These are phyloP conservation scores for Gossypium stocksii DNA, from an alignment of 345 rosid genomes.

Conservation along the genomic window DNA sequence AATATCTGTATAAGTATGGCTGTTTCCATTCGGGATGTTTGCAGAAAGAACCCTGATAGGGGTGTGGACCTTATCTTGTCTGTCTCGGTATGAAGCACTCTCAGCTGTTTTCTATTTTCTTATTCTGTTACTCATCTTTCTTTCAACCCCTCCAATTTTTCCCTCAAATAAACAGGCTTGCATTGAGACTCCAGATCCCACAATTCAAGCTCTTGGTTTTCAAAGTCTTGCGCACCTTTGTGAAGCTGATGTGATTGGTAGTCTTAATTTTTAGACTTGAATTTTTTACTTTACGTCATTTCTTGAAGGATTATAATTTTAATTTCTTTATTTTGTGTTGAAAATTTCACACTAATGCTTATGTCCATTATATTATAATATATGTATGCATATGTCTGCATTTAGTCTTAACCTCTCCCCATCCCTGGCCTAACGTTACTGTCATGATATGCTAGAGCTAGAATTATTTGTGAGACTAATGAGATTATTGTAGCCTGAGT, in stretches of 20 bases:
- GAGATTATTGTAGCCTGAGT: not conserved
- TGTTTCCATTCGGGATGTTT: constrained; percentile 70
- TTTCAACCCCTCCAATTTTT: not conserved
- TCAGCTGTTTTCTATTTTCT: constrained; percentile 20
- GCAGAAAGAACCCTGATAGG: constrained; percentile 86
- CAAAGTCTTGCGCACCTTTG: constrained; percentile 93
- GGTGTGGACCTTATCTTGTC: constrained; percentile 97
- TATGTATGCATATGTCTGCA: not conserved
- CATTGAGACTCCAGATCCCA: constrained; percentile 68
- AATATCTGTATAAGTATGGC: constrained; percentile 72
- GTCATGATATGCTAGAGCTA: not conserved
- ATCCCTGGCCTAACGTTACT: not conserved
- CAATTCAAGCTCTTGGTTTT: constrained; percentile 76
- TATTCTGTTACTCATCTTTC: constrained; percentile 17
- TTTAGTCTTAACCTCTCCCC: not conserved
- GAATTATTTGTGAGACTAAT: not conserved
- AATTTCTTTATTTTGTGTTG: not conserved
- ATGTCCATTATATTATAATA: not conserved
- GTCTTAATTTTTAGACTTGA: constrained; percentile 16
- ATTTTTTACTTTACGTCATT: not conserved
- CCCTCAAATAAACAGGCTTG: constrained; percentile 57
- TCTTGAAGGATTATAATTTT: not conserved
- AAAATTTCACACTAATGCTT: not conserved
- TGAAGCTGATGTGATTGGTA: constrained; percentile 97
- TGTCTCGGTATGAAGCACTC: constrained; percentile 62